These are phyloP conservation scores for Rhynchosporium graminicola DNA, from an alignment of 2,329 filamentous ascomycete genomes.

Conservation along the genomic window DNA sequence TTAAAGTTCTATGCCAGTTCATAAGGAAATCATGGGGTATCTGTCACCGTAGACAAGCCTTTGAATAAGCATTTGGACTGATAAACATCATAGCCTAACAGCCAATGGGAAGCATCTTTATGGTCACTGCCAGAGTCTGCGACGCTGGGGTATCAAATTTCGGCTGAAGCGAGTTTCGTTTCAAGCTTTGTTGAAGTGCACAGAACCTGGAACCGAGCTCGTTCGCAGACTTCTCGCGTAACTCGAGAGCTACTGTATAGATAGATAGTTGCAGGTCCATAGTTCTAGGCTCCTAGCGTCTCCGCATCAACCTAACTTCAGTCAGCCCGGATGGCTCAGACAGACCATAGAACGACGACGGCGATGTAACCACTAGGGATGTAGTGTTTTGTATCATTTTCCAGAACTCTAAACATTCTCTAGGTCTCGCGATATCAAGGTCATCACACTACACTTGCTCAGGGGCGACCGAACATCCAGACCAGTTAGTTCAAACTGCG, in stretches of 20 bases:
- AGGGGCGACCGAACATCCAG: no score
- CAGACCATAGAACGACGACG: background rate
- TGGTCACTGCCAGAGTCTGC: background rate
- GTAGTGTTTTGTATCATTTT: background rate
- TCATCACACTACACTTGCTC: background rate
- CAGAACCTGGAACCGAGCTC: background rate
- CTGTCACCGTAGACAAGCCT: slow-evolving; percentile 2
- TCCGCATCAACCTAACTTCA: background rate
- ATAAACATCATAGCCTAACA: background rate
- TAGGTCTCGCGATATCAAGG: background rate
- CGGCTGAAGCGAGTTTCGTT: background rate
- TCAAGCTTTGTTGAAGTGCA: background rate
- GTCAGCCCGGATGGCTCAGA: background rate
- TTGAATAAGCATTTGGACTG: background rate
- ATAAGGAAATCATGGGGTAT: background rate
- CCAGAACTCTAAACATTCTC: background rate
- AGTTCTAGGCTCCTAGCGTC: background rate
- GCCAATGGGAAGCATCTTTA: background rate
- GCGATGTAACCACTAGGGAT: slow-evolving; percentile 6
- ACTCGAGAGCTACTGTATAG: background rate
- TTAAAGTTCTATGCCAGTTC: background rate
- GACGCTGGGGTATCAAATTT: background rate
- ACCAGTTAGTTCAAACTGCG: no score
- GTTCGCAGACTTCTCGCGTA: background rate
- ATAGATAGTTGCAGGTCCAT: background rate